Percentiles rank a stretch among this genome's conserved stretches.
Conservation (phyloP, 352 stramenopile species). For the Paralagenidium karlingii region DNA sequence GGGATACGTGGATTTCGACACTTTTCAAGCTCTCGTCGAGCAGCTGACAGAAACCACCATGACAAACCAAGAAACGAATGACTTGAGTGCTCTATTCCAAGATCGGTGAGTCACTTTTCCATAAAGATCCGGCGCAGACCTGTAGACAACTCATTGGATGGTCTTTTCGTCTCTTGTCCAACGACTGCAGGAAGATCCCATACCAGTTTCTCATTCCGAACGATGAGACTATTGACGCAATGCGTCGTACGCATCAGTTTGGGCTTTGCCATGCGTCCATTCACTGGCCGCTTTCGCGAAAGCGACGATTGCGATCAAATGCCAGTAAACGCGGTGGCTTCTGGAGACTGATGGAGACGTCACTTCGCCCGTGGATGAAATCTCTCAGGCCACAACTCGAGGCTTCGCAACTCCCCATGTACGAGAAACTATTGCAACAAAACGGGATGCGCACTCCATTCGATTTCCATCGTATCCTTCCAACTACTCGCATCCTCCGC, state of each 20-base stretch:
- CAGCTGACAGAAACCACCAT: too few relatives aligned
- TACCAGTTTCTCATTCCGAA: slow-evolving; percentile 18
- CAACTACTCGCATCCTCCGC: slow-evolving; percentile 9
- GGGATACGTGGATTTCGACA: too few relatives aligned
- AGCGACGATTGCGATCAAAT: slow-evolving; percentile 9
- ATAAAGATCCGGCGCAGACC: too few relatives aligned
- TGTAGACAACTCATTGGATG: too few relatives aligned
- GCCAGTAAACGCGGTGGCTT: slow-evolving; percentile 12
- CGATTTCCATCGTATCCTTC: slow-evolving; percentile 9
- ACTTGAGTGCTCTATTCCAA: too few relatives aligned
- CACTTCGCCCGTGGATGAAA: slow-evolving; percentile 20
- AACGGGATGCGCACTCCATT: slow-evolving; percentile 17
- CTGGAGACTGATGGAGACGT: slow-evolving; percentile 23
- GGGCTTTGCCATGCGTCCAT: slow-evolving; percentile 15
- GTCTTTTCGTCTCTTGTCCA: too few relatives aligned
- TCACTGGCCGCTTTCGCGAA: slow-evolving; percentile 11
- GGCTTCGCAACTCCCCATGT: background rate
- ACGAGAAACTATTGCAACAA: slow-evolving; percentile 5
- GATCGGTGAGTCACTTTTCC: too few relatives aligned
- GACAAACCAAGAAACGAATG: too few relatives aligned
- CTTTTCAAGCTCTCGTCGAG: too few relatives aligned
- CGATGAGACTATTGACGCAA: slow-evolving; percentile 8
- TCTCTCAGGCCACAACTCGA: slow-evolving; percentile 2
- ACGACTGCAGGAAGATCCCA: slow-evolving; percentile 11
- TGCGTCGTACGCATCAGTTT: slow-evolving; percentile 12